phyloP scores from a whole-genome alignment of 768 basidiomycete species.

The Porpolomopsis calyptriformis region DNA sequence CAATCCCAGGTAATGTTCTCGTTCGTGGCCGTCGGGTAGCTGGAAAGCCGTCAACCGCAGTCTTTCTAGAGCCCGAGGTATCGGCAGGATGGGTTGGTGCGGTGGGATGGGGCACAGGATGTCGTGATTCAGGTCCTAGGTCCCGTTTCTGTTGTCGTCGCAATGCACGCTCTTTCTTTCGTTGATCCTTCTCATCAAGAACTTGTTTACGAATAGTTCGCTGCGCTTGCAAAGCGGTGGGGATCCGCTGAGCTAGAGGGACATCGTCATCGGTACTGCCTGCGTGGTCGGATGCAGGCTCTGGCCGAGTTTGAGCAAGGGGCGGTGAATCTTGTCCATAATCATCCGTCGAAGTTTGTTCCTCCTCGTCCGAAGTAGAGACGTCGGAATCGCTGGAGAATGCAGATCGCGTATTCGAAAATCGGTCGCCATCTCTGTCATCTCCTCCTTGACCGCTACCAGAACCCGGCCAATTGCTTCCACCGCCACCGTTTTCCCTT shows the following conservation, averaged over 20 bases:
- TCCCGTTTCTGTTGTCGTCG: slow-evolving; percentile 12
- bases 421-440: slow-evolving; percentile 28
- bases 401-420: slow-evolving; percentile 22
- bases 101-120: slow-evolving; percentile 28
- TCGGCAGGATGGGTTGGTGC: slow-evolving; percentile 19
- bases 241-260: slow-evolving; percentile 74
- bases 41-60: slow-evolving; percentile 26
- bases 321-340: slow-evolving; percentile 20
- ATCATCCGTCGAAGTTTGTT: slow-evolving; percentile 31
- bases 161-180: slow-evolving; percentile 37
- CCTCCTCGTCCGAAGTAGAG: slow-evolving; percentile 33
- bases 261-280: slow-evolving; percentile 61
- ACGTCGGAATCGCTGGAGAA: slow-evolving; percentile 27
- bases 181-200: slow-evolving; percentile 52
- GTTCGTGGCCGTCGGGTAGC: slow-evolving; percentile 30
- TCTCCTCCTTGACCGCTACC: slow-evolving; percentile 17
- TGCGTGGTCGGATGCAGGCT: slow-evolving; percentile 11
- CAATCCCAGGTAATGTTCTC: slow-evolving; percentile 32
- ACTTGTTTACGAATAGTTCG: slow-evolving; percentile 67
- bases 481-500: slow-evolving; percentile 13
- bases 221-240: slow-evolving; percentile 75
- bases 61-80: slow-evolving; percentile 28
- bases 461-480: slow-evolving; percentile 11
- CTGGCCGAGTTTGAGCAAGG: slow-evolving; percentile 11
- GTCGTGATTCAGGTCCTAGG: slow-evolving; percentile 15